These are phyloP conservation scores for Candida ipomoeae DNA, from an alignment of 805 yeast species.

Conservation along the genomic window DNA sequence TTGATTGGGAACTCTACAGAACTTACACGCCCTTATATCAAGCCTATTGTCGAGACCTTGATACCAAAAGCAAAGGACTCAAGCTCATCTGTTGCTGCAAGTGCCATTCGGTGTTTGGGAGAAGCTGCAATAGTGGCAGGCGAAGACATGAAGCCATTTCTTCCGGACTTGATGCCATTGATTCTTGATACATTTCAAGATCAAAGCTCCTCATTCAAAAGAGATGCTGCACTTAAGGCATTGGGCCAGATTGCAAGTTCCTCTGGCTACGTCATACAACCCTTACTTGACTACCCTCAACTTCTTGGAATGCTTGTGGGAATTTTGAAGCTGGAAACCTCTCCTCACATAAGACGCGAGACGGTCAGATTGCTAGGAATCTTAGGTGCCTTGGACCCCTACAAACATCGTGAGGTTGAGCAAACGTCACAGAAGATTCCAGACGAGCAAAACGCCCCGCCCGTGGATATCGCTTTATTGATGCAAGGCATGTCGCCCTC, in stretches of 20 bases:
- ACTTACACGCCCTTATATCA: conserved; percentile 85
- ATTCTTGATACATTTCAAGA: conserved; percentile 86
- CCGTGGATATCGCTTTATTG: conserved; percentile 81
- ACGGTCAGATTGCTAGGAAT: conserved; percentile 88
- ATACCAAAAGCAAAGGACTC: conserved; percentile 70
- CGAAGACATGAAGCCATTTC: conserved; percentile 69
- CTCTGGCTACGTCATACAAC: conserved; percentile 93
- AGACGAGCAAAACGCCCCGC: conserved; percentile 80
- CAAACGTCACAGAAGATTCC: conserved; percentile 52
- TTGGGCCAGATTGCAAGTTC: conserved; percentile 86
- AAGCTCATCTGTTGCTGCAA: conserved; percentile 79
- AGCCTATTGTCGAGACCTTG: conserved; percentile 82
- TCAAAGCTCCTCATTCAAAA: conserved; percentile 79
- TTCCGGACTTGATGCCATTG: conserved; percentile 78
- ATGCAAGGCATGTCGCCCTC: conserved; percentile 96
- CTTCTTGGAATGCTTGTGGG: conserved; percentile 75
- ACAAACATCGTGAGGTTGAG: conserved; percentile 89
- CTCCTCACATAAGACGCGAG: conserved; percentile 74
- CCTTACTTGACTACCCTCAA: conserved; percentile 87
- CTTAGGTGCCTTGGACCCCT: conserved; percentile 95
- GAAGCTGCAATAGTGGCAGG: conserved; percentile 88
- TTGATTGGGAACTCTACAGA: conserved; percentile 75
- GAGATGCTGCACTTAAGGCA: conserved; percentile 86
- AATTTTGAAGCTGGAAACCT: conserved; percentile 75
- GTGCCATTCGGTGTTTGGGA: conserved; percentile 82